A percentile compares a stretch with the other conserved stretches of the same genome.
Conservation (phyloP, 176 grass and related monocot species). For the Themeda triandra region DNA sequence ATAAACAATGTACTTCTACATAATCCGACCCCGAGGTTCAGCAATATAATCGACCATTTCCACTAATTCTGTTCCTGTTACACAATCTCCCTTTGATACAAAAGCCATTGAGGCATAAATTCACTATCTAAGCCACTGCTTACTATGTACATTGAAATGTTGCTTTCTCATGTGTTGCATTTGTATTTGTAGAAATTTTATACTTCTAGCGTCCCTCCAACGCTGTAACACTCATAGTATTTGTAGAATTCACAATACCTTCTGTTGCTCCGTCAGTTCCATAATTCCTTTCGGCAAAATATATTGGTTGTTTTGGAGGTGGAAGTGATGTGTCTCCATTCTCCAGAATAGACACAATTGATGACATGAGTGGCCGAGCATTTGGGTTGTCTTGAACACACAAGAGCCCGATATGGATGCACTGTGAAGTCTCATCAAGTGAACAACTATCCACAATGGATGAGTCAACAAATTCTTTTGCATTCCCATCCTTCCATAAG, state of each 20-base stretch:
- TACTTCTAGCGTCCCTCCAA: not conserved
- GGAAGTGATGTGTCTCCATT: not conserved
- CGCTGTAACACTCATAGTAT: not conserved
- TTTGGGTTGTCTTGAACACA: constrained; percentile 2
- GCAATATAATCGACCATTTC: not conserved
- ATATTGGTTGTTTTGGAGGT: not conserved
- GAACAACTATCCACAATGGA: not conserved
- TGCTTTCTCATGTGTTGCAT: not conserved
- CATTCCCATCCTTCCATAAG: not conserved
- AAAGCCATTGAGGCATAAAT: not conserved
- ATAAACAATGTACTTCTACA: not conserved
- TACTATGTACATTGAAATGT: not conserved
- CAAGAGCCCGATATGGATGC: not conserved
- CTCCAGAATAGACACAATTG: not conserved
- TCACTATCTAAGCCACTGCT: no score
- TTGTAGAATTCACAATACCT: not conserved
- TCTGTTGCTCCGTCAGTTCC: not conserved
- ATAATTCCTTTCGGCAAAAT: not conserved
- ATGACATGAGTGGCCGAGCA: not conserved
- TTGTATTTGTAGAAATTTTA: not conserved
- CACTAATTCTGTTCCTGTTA: not conserved
- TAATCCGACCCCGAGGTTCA: not conserved
- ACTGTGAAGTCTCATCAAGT: not conserved
- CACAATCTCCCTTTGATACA: no score
- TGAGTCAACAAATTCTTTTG: not conserved